Base-by-base conservation (phyloP, 2,329 filamentous ascomycete species). In the Arthrobotrys musiformis region DNA sequence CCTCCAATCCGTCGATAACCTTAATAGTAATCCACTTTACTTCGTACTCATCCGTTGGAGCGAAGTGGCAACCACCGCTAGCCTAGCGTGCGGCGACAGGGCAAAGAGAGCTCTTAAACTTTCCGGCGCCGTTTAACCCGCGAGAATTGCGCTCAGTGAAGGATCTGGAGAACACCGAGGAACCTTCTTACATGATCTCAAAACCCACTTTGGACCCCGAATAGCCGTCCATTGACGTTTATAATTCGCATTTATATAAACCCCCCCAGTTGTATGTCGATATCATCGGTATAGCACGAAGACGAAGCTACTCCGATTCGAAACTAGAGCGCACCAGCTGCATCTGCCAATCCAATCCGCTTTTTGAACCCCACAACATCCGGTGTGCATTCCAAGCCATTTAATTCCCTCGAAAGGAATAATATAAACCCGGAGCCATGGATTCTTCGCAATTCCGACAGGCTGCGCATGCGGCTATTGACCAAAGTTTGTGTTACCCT, bases 381-480 rank as follows among this genome's bases (percentile, higher is more conserved):
- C n/a, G n/a, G n/a, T n/a, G n/a, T n/a, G n/a, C 50, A 50, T 56
- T 40, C 30, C 50, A 44, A 30, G 11, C 8, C 17, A 46, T 7
- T 22, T 40, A 50, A 24, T 15, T 37, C 44, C 62, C 28, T 54
- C 15, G 50, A 19, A 54, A 11, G 13, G 28, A 54, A 33, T 33
- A 56, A 22, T 26, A 54, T 15, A 26, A 33, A 22, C 66, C 66
- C 73, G 19, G 54, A 61, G 9, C 62, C 52, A 97, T 97, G 94
- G 90, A 97, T 82, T 89, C 90, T 28, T 86, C 90, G 69, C 89
- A 94, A 81, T 97, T 97, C 84, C 88, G 90, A 79, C 85, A 89
- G 77, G 92, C 93, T 79, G 93, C 93, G 50, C 89, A 92, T 79
- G 88, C 90, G 70, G 91, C 91, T 76, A 89, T 97, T 82, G 92